These are phyloP conservation scores for Coniosporium apollinis DNA, from an alignment of 495 filamentous ascomycete species.

Conservation along the genomic window DNA sequence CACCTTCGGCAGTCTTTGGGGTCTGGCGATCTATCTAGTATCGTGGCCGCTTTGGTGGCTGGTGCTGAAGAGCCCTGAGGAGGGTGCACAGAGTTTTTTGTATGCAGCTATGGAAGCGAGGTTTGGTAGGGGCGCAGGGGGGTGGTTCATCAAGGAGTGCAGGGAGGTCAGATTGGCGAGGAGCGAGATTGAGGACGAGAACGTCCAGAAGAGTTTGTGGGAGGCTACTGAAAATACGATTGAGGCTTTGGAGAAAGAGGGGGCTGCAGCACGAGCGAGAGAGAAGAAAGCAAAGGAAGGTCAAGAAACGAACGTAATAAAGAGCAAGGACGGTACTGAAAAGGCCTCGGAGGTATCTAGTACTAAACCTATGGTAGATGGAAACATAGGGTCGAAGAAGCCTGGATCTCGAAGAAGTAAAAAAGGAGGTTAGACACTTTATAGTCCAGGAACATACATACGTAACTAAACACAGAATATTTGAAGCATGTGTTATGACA, in stretches of 20 bases:
- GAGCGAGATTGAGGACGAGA: conserved; percentile 62
- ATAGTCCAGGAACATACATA: no score
- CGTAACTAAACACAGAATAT: no score
- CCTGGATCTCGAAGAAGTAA: conserved; percentile 1
- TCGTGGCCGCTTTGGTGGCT: conserved; percentile 74
- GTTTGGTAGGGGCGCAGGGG: conserved; percentile 43
- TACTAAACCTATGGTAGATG: no score
- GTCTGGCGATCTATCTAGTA: conserved; percentile 59
- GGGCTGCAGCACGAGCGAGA: conserved; percentile 45
- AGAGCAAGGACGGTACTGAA: no score
- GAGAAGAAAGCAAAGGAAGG: conserved; percentile 53
- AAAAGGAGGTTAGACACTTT: conserved; percentile 1
- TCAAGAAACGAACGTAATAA: no score
- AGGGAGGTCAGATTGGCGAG: conserved; percentile 50
- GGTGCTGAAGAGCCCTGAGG: conserved; percentile 62
- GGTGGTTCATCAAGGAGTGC: conserved; percentile 76
- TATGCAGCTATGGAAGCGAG: conserved; percentile 68
- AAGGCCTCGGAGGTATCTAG: no score
- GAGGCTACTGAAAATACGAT: conserved; percentile 73
- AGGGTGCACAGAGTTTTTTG: conserved; percentile 76
- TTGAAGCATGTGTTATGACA: no score
- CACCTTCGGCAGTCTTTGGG: conserved; percentile 67
- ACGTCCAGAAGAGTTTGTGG: conserved; percentile 70
- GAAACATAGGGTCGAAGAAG: conserved; percentile 1
- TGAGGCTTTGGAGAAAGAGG: conserved; percentile 65